These are phyloP conservation scores for Dovyalis caffra DNA, from an alignment of 345 rosid genomes.

Conservation along the genomic window DNA sequence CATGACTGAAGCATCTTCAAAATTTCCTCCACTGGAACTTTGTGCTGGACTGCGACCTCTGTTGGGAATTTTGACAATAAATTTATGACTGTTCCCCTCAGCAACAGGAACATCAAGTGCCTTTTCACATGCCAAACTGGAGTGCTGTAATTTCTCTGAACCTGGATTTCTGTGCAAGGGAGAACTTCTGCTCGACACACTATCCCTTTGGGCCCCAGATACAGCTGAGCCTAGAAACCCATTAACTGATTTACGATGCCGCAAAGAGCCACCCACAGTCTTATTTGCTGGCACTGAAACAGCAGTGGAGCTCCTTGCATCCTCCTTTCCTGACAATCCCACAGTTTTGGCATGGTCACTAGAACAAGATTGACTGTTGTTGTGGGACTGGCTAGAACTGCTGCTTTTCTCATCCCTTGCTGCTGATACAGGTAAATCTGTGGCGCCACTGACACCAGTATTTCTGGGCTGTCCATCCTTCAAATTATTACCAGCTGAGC, in stretches of 20 bases:
- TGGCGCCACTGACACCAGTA: conserved; percentile 29
- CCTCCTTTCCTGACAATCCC: conserved; percentile 58
- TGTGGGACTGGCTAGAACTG: conserved; percentile 81
- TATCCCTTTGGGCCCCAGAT: conserved; percentile 48
- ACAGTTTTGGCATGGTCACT: conserved; percentile 63
- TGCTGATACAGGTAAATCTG: conserved; percentile 45
- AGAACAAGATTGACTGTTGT: conserved; percentile 69
- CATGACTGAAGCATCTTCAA: conserved; percentile 54
- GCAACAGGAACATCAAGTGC: conserved; percentile 41
- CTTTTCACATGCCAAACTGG: conserved; percentile 51
- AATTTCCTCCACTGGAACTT: conserved; percentile 61
- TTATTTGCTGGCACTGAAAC: conserved; percentile 48
- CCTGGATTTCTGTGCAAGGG: conserved; percentile 45
- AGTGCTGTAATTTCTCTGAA: conserved; percentile 57
- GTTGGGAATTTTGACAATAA: conserved; percentile 74
- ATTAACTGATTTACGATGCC: conserved; percentile 56
- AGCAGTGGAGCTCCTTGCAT: conserved; percentile 57
- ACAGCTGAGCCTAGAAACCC: conserved; percentile 43
- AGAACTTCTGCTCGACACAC: conserved; percentile 43
- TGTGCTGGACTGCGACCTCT: conserved; percentile 74
- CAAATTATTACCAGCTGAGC: conserved; percentile 33
- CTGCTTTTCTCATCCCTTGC: conserved; percentile 73
- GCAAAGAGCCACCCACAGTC: conserved; percentile 44
- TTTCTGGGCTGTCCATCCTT: conserved; percentile 60
- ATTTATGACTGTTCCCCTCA: conserved; percentile 60